Evolutionary conservation across 352 stramenopile genomes (phyloP), one percentile per base, ranked within the genome.

Genomic region (Phytophthora pseudosyringae): DNA sequence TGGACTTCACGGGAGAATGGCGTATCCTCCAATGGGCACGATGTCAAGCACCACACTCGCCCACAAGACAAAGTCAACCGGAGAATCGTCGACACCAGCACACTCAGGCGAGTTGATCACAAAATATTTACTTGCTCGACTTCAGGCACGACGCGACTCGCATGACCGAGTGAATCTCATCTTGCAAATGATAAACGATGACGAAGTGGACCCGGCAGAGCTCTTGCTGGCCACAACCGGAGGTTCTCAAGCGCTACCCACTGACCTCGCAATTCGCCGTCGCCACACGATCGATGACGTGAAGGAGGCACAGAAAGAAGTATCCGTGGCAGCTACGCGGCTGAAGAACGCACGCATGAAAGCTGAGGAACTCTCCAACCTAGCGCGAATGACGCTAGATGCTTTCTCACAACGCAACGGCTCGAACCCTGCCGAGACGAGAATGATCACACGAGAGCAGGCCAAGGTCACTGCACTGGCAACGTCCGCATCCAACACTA

Each of bases 211-310:
- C 41, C 87, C 87, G 3, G 62, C 64, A 0, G 70, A 86, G 35
- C 59, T 91, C 4, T 7, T 75, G 13, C 38, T 88, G 16, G 46
- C 50, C 13, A 57, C 49, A 29, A 54, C 39, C 7, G 58, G 53
- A 45, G 25, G 4, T 18, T 46, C 53, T 10, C 32, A 59, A 56
- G 58, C 31, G 25, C 49, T 88, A n/a, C 69, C 78, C 0, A 80
- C 64, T 2, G 81, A 95, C 16, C 66, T 92, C 9, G 67, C 57
- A 7, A 67, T 86, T 26, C 87, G 87, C 9, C 83, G 86, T 59
- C 87, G 87, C 28, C 87, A 94, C 57, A 93, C 87, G 21, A 86
- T 88, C 52, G 87, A 94, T 47, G 85, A 94, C 25, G 83, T 92
- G 18, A 89, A 91, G 44, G 76, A 83, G 6, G 83, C 82, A 0